Base-by-base conservation (phyloP, 257 asterid genomes). In the Mentha longifolia region DNA sequence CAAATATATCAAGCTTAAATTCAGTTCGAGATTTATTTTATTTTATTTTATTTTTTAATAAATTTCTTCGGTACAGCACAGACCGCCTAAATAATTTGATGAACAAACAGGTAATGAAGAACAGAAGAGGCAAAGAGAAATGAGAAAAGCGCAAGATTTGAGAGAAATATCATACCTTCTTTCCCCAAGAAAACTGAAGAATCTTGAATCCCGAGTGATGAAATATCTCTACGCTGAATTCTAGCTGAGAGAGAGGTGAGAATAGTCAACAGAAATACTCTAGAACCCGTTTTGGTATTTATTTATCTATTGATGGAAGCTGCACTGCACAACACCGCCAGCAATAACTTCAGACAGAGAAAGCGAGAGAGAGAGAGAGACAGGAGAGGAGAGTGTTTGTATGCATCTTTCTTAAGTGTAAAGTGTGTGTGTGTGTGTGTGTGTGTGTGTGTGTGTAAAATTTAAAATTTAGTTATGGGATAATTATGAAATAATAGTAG, bases 151-250 rank as follows among this genome's bases (percentile, higher is more conserved):
- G 37, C 25, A 60, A 64, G 17, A 77, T 12, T 17, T 9, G 19
- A 17, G 35, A 57, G 45, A 61, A 68, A 58, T 61, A 68, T 72
- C 25, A 33, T 61, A 80, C 85, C 82, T 59, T 76, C 52, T 76
- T 9, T 59, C 2, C 35, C 39, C 39, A 25, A 35, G 28, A 35
- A 39, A 56, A 35, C 11, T n/a, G 55, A 74, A 63, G 66, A 81
- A 62, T 76, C 75, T 71, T 54, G 79, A 51, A 37, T 74, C 67
- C 51, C 9, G 59, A 12, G 50, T 22, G 69, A 22, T 22, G 25
- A 22, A 22, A 22, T 41, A 19, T 47, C 68, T 35, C 42, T 51
- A 50, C 60, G 65, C 14, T 65, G 50, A 68, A 17, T 39, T 30
- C 25, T 66, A 46, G 57, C 39, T 25, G 58, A 63, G 31, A 41